Percentiles rank a stretch among this genome's conserved stretches.
Conservation (phyloP, 2,329 filamentous ascomycete genomes). For the Sporothrix pallida region DNA sequence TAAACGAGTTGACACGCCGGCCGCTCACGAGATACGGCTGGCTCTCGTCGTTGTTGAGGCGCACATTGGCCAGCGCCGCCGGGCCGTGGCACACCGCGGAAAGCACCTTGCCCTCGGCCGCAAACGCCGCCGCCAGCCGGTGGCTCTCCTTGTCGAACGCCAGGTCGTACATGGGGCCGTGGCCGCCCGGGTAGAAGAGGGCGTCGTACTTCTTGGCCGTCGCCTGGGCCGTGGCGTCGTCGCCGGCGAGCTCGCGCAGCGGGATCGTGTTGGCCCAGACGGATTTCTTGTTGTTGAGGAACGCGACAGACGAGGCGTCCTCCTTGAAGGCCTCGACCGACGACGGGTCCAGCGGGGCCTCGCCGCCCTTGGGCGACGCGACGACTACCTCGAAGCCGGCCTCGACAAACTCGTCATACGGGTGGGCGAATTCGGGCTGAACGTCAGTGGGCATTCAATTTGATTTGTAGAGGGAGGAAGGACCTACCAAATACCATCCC, state of each 20-base stretch:
- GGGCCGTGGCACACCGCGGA: constrained; percentile 73
- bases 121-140: constrained; percentile 67
- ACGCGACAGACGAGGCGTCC: constrained; percentile 59
- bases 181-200: constrained; percentile 53
- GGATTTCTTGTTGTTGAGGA: constrained; percentile 60
- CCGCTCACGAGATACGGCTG: constrained; percentile 57
- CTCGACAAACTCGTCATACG: constrained; percentile 61
- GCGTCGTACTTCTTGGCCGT: constrained; percentile 36
- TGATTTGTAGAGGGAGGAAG: not conserved
- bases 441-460: not conserved
- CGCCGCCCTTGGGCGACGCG: constrained; percentile 67
- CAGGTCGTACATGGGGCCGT: constrained; percentile 72
- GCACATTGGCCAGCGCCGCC: constrained; percentile 60
- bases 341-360: constrained; percentile 64
- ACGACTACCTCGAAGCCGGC: constrained; percentile 61
- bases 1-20: constrained; percentile 65
- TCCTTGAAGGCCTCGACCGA: constrained; percentile 61
- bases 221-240: constrained; percentile 42
- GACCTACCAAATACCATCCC: constrained; percentile 70
- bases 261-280: constrained; percentile 69
- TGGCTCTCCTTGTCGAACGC: constrained; percentile 61
- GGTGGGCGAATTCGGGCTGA: constrained; percentile 68
- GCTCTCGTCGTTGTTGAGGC: constrained; percentile 57
- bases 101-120: constrained; percentile 65
- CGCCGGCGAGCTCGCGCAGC: constrained; percentile 61